A percentile compares a stretch with the other conserved stretches of the same genome.
Conservation (phyloP, 2,329 filamentous ascomycete species). For the Fusarium torreyae region DNA sequence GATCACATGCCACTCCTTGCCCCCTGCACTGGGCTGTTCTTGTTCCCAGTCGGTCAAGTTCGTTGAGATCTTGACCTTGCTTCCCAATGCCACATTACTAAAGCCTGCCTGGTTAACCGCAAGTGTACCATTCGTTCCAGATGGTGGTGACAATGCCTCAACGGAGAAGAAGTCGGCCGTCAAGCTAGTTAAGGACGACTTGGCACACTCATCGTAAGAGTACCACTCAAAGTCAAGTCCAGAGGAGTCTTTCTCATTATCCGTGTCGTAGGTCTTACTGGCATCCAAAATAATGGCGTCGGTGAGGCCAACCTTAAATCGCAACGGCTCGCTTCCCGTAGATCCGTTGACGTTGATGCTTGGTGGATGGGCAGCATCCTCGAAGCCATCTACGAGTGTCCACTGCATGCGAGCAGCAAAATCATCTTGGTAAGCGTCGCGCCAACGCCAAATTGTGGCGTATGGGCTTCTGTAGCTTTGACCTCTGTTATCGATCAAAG, state of each 20-base stretch:
- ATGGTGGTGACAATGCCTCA: neutral
- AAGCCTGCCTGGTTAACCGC: slow-evolving; percentile 13
- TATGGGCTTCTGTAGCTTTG: slow-evolving; percentile 12
- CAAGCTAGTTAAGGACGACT: slow-evolving; percentile 4
- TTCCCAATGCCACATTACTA: slow-evolving; percentile 5
- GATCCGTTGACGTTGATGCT: slow-evolving; percentile 16
- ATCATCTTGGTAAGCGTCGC: slow-evolving; percentile 26
- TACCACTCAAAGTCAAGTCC: slow-evolving; percentile 21
- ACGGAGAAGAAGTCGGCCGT: slow-evolving; percentile 3
- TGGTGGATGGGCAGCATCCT: slow-evolving; percentile 8
- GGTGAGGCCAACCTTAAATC: neutral
- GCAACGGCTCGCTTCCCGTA: neutral
- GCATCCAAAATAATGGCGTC: slow-evolving; percentile 9
- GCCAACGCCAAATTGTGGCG: slow-evolving; percentile 28
- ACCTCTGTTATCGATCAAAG: neutral
- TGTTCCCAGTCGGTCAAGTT: slow-evolving; percentile 1
- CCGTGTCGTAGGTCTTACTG: neutral
- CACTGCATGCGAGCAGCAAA: slow-evolving; percentile 29
- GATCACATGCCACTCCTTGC: slow-evolving; percentile 25
- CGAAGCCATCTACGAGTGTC: neutral
- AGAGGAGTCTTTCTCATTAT: neutral
- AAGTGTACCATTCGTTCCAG: slow-evolving; percentile 2
- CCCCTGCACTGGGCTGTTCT: slow-evolving; percentile 5
- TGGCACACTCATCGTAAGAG: slow-evolving; percentile 5
- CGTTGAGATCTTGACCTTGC: neutral